These are phyloP conservation scores for Grifola frondosa DNA, from an alignment of 1,284 basidiomycete genomes.

Conservation along the genomic window DNA sequence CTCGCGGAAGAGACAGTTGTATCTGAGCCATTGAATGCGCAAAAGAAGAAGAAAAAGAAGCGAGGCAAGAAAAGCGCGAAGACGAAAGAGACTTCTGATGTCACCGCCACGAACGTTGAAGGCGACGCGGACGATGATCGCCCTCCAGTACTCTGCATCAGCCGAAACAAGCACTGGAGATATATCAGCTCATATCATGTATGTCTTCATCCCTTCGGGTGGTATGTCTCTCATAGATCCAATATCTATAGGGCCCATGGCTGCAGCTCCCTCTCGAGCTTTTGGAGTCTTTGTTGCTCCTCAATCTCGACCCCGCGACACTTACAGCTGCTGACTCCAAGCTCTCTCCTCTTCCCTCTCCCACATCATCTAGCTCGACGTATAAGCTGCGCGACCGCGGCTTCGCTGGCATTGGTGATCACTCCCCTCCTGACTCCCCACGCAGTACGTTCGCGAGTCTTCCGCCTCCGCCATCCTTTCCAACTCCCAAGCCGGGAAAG, in stretches of 20 bases:
- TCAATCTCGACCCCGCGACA: slow-evolving; percentile 73
- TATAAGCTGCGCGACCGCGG: slow-evolving; percentile 36
- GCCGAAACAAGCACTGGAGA: slow-evolving; percentile 84
- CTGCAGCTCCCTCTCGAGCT: slow-evolving; percentile 81
- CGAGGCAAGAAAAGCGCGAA: slow-evolving; percentile 57
- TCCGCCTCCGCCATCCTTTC: slow-evolving; percentile 47
- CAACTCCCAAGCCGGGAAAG: slow-evolving; percentile 54
- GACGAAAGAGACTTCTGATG: slow-evolving; percentile 38
- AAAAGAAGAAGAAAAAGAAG: slow-evolving; percentile 78
- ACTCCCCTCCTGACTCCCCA: slow-evolving; percentile 56
- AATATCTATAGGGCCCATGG: slow-evolving; percentile 70
- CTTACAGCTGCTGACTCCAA: slow-evolving; percentile 49
- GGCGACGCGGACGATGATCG: slow-evolving; percentile 37
- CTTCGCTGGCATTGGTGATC: slow-evolving; percentile 45
- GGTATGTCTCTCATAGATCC: not conserved
- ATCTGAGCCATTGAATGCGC: slow-evolving; percentile 14
- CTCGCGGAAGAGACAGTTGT: slow-evolving; percentile 7
- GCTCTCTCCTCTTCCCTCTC: slow-evolving; percentile 27
- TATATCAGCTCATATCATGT: slow-evolving; percentile 88
- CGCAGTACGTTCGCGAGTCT: slow-evolving; percentile 37
- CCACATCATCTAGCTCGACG: slow-evolving; percentile 29
- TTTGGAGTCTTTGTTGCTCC: slow-evolving; percentile 71
- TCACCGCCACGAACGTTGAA: slow-evolving; percentile 23
- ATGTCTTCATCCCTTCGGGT: slow-evolving; percentile 33
- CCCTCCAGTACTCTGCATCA: slow-evolving; percentile 71